A percentile compares a stretch with the other conserved stretches of the same genome.
These are phyloP conservation scores for Rhamnella rubrinervis DNA, from an alignment of 331 rosid genomes.

Conservation along the genomic window DNA sequence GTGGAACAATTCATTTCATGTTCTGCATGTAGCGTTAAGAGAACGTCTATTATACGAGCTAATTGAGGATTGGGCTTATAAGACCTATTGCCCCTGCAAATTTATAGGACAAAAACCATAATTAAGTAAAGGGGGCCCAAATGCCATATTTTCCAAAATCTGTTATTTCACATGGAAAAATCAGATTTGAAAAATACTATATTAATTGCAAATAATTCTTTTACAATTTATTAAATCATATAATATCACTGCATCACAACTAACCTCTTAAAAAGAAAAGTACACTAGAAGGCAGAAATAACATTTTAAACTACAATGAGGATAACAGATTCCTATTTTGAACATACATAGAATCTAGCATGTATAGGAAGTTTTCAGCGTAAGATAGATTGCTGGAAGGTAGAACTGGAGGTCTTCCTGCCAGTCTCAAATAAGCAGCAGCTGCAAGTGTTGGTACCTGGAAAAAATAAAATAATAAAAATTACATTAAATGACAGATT, in stretches of 20 bases:
- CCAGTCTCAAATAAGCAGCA: slow-evolving; percentile 77
- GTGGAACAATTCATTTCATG: slow-evolving; percentile 99
- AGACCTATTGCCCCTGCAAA: slow-evolving; percentile 73
- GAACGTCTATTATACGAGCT: slow-evolving; percentile 73
- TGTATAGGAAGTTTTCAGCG: slow-evolving; percentile 84
- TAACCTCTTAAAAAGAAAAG: not conserved
- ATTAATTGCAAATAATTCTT: no score
- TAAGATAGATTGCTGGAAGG: slow-evolving; percentile 83
- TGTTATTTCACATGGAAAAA: not conserved
- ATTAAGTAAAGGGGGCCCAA: not conserved
- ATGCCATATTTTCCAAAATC: not conserved
- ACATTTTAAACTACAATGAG: not conserved
- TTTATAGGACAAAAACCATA: slow-evolving; percentile 5
- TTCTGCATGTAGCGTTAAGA: slow-evolving; percentile 88
- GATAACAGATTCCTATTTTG: not conserved
- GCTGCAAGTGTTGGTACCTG: slow-evolving; percentile 93
- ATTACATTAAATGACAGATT: slow-evolving; percentile 6
- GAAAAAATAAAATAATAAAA: slow-evolving; percentile 7
- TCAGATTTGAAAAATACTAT: not conserved
- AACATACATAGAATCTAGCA: slow-evolving; percentile 94
- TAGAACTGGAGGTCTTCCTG: slow-evolving; percentile 91
- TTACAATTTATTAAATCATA: not conserved
- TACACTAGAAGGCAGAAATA: not conserved
- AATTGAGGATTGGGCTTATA: slow-evolving; percentile 80
- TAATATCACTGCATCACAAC: not conserved